phyloP scores from a whole-genome alignment of 352 stramenopile genomes.

The Phytophthora pisi region DNA sequence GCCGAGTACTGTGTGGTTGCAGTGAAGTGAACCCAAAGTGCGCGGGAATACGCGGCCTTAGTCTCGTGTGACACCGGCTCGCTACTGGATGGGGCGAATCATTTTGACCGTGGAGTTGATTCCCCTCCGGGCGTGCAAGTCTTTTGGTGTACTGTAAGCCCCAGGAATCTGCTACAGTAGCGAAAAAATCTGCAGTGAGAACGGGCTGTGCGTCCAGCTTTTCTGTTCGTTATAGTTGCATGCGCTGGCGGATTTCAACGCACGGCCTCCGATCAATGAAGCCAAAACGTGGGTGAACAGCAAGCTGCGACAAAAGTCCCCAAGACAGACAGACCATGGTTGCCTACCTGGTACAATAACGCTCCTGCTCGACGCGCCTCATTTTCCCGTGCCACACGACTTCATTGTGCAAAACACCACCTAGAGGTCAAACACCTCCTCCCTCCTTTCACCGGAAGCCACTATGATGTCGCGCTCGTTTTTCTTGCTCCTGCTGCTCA shows the following conservation, averaged over 20 bases:
- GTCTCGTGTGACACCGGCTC: conserved; percentile 15
- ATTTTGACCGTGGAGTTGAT: conserved; percentile 7
- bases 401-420: conserved; percentile 33
- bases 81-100: conserved; percentile 7
- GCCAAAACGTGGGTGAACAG: conserved; percentile 9
- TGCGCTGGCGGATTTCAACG: conserved; percentile 17
- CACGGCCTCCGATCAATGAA: conserved; percentile 9
- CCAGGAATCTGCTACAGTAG: not conserved
- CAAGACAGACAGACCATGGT: too few species aligned
- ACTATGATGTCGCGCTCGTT: conserved; percentile 13
- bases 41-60: conserved; percentile 4
- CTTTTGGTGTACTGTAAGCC: too few species aligned
- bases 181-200: conserved; percentile 5
- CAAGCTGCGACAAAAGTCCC: not conserved
- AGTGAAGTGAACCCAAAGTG: conserved; percentile 19
- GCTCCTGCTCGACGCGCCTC: not conserved
- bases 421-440: conserved; percentile 5
- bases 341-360: too few species aligned
- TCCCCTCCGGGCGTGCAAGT: not conserved
- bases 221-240: conserved; percentile 11
- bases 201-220: not conserved
- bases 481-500: conserved; percentile 5
- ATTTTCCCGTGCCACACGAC: not conserved
- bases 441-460: not conserved
- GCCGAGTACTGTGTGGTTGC: conserved; percentile 16